Evolutionary conservation across 192 early-diverging fungal species (phyloP), one percentile per base, ranked within the genome.

Genomic region (Linnemannia exigua): DNA sequence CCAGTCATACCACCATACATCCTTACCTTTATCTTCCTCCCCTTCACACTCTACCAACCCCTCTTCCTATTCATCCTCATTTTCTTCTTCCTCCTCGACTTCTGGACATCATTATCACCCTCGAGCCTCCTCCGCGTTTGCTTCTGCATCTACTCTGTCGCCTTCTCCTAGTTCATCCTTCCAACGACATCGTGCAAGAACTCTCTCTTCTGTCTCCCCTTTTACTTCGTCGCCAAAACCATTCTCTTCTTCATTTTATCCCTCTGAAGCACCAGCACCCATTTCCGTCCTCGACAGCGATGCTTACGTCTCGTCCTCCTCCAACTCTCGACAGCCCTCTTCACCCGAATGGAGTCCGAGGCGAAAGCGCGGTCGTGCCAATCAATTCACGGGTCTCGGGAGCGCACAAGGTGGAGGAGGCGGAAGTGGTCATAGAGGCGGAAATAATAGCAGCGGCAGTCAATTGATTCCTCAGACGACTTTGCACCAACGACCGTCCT

Each of bases 151-250:
- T 36, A 20, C 46, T 28, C 48, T 37, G n/a, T 47, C 63, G 31
- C 75, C 63, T 15, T 35, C 58, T 63, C 58, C 58, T 63, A 4
- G 44, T 46, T 44, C 75, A 48, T 17, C 67, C 5, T 61, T 41
- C 31, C 77, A 48, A 28, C 79, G 71, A 28, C 63, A 74, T 69
- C 79, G 79, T n/a, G 50, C 79, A 33, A 73, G 67, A 58, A 81
- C 79, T 14, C 68, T 81, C 37, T 81, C 79, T 1, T 75, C 74
- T 16, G n/a, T 69, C 19, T 28, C 79, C 51, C 19, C 67, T 33
- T 69, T 16, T 66, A 38, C 7, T 15, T 44, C 36, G 22, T 46
- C 41, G 46, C 25, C 20, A 17, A 63, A 63, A 16, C n/a, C n/a
- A n/a, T n/a, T n/a, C n/a, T 25, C 58, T 11, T 46, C 67, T 6